Evolutionary conservation across 75 land plant genomes (phyloP).

Genomic region (Selaginella tamariscina): DNA sequence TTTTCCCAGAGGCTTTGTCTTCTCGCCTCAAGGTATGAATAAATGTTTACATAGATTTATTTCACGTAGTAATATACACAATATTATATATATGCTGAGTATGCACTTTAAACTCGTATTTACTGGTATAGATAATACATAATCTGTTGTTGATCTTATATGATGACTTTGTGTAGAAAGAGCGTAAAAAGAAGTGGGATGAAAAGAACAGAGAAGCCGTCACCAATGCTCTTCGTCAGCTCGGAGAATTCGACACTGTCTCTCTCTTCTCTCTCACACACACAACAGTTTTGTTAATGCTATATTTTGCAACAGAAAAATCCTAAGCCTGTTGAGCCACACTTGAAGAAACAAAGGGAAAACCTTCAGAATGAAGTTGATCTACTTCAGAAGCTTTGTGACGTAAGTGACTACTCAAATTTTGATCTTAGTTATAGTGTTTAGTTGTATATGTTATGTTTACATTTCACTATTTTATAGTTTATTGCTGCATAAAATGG

Average conservation of each 20-base stretch:
- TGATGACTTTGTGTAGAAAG: conserved; percentile 41
- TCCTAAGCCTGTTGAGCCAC: conserved; percentile 41
- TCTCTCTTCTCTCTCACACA: not conserved
- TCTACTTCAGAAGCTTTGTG: conserved; percentile 58
- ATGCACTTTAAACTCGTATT: too few species aligned
- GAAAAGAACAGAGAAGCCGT: conserved; percentile 67
- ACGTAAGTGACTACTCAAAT: conserved; percentile 31
- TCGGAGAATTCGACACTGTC: conserved; percentile 74
- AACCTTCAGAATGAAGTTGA: conserved; percentile 82
- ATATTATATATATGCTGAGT: too few species aligned
- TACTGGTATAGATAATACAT: too few species aligned
- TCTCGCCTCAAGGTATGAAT: conserved; percentile 64
- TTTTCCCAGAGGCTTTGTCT: conserved; percentile 61
- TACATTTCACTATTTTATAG: not conserved
- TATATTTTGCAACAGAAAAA: conserved; percentile 44
- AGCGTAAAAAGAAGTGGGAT: conserved; percentile 90
- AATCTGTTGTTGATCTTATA: not conserved
- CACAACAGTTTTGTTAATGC: not conserved
- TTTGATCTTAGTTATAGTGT: too few species aligned
- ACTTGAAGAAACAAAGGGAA: conserved; percentile 60
- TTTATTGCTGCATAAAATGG: not conserved
- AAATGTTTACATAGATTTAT: not conserved
- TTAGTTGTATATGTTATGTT: not conserved
- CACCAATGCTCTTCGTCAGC: conserved; percentile 51
- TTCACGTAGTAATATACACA: too few species aligned